phyloP scores from a whole-genome alignment of 1,284 basidiomycete species.

The Fomitiporia mediterranea region DNA sequence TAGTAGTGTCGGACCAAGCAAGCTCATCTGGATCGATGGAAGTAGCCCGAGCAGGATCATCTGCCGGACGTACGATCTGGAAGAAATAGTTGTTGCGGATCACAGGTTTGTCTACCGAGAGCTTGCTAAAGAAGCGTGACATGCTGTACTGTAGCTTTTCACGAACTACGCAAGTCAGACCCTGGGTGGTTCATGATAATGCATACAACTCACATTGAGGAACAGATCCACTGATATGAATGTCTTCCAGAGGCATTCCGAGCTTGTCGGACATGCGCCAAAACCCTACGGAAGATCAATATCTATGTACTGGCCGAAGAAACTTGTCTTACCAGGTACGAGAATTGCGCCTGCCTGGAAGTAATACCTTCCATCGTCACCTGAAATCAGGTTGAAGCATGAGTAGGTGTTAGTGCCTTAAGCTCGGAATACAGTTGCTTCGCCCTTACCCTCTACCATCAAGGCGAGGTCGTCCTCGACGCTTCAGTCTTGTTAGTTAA shows the following conservation, averaged over 20 bases:
- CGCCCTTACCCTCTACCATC: slow-evolving; percentile 61
- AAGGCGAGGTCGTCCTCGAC: slow-evolving; percentile 73
- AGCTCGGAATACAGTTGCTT: slow-evolving; percentile 16
- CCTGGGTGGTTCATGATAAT: neutral
- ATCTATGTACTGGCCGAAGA: neutral
- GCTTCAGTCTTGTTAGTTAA: slow-evolving; percentile 27
- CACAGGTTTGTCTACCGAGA: slow-evolving; percentile 65
- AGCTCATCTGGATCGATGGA: slow-evolving; percentile 58
- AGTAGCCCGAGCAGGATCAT: slow-evolving; percentile 16
- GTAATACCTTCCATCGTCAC: slow-evolving; percentile 62
- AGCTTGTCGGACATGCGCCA: slow-evolving; percentile 79
- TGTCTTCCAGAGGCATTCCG: slow-evolving; percentile 66
- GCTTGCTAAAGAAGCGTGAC: slow-evolving; percentile 63
- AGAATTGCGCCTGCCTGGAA: slow-evolving; percentile 70
- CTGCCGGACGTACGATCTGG: slow-evolving; percentile 43
- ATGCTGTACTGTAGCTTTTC: slow-evolving; percentile 63
- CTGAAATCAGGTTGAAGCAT: slow-evolving; percentile 34
- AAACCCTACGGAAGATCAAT: slow-evolving; percentile 42
- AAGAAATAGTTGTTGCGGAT: slow-evolving; percentile 70
- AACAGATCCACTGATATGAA: slow-evolving; percentile 64
- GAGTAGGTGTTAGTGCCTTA: neutral
- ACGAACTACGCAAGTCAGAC: slow-evolving; percentile 39
- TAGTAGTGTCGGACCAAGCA: slow-evolving; percentile 59
- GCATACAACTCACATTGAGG: slow-evolving; percentile 53
- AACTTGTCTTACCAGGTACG: slow-evolving; percentile 45